phyloP scores from a whole-genome alignment of 2,329 filamentous ascomycete species.

The Cadophora malorum region DNA sequence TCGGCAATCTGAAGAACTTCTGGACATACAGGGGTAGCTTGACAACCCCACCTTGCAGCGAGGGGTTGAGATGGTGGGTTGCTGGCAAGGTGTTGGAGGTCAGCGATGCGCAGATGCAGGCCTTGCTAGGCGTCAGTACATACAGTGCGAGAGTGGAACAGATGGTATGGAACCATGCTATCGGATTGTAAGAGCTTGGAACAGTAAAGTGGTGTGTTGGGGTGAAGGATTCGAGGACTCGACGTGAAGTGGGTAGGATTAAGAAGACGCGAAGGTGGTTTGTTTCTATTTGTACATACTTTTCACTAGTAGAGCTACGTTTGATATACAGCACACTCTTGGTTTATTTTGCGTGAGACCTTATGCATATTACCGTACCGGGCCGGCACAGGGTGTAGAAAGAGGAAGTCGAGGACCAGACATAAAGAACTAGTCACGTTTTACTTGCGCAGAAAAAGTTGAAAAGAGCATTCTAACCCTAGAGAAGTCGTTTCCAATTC shows the following conservation, averaged over 20 bases:
- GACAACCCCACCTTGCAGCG: conserved; percentile 25
- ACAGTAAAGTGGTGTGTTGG: background rate
- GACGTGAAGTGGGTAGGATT: background rate
- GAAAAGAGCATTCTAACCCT: no score
- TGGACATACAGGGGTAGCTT: conserved; percentile 28
- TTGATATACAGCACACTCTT: background rate
- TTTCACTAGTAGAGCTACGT: background rate
- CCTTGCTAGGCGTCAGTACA: conserved; percentile 10
- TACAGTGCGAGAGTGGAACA: conserved; percentile 21
- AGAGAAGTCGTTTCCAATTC: no score
- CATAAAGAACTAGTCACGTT: no score
- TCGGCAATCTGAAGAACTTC: conserved; percentile 17
- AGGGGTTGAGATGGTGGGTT: conserved; percentile 26
- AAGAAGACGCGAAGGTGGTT: background rate
- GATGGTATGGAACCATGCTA: conserved; percentile 15
- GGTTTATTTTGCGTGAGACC: no score
- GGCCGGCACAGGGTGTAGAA: no score
- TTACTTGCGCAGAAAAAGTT: no score
- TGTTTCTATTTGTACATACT: background rate
- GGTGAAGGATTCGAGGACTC: background rate
- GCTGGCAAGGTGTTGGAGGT: conserved; percentile 15
- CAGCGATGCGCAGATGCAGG: conserved; percentile 16
- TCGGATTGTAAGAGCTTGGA: conserved; percentile 6
- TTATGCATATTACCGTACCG: no score
- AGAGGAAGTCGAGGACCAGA: no score